These are phyloP conservation scores for Vitis hybrid DNA, from an alignment of 177 flowering plant species.

Conservation along the genomic window DNA sequence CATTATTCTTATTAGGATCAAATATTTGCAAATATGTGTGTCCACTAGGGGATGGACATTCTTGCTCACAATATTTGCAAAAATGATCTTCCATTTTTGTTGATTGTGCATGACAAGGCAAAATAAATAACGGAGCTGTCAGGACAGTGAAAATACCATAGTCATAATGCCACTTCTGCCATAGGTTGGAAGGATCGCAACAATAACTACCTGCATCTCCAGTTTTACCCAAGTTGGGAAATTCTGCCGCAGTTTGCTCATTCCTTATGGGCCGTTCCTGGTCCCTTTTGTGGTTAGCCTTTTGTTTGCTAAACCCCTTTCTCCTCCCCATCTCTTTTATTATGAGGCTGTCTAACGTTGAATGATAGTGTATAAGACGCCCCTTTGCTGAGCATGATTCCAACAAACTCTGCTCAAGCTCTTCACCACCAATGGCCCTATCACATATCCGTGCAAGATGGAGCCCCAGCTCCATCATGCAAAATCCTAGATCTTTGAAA, in stretches of 20 bases:
- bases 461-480: slow-evolving; percentile 88
- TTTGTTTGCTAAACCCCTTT: slow-evolving; percentile 24
- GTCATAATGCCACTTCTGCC: slow-evolving; percentile 99
- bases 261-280: background rate
- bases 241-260: slow-evolving; percentile 8
- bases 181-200: slow-evolving; percentile 37
- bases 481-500: slow-evolving; percentile 65
- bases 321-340: slow-evolving; percentile 34
- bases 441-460: slow-evolving; percentile 74
- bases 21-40: slow-evolving; percentile 68
- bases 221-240: slow-evolving; percentile 9
- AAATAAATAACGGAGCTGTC: slow-evolving; percentile 71
- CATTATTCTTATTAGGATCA: slow-evolving; percentile 47
- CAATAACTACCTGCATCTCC: slow-evolving; percentile 18
- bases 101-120: slow-evolving; percentile 14
- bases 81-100: slow-evolving; percentile 13
- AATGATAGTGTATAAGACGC: slow-evolving; percentile 91
- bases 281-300: background rate
- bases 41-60: slow-evolving; percentile 47
- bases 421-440: slow-evolving; percentile 60
- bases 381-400: slow-evolving; percentile 81
- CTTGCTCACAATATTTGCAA: slow-evolving; percentile 21
- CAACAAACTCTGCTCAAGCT: slow-evolving; percentile 71
- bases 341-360: slow-evolving; percentile 42
- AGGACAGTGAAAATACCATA: slow-evolving; percentile 89